Conservation (phyloP, 306 rosid species). For the Vachellia pachyceras region DNA sequence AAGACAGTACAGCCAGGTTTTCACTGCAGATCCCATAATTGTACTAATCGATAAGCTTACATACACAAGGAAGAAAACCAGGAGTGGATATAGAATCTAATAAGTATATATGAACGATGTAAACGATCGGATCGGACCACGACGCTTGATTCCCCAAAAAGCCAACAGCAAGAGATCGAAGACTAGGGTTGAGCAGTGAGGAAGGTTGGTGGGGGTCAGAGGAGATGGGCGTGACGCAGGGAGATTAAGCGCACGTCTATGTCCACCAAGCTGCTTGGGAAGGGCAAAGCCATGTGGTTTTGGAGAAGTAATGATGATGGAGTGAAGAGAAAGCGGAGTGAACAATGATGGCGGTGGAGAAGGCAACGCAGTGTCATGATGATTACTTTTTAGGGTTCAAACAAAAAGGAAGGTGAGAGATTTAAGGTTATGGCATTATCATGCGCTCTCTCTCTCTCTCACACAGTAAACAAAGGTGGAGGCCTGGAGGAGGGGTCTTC, state of each 20-base stretch:
- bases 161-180: too few relatives aligned
- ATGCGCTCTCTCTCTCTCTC: background rate
- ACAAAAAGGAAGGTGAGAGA: conserved; percentile 29
- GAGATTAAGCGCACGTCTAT: too few relatives aligned
- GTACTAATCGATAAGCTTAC: too few relatives aligned
- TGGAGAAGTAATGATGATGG: conserved; percentile 55
- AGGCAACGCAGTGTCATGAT: conserved; percentile 57
- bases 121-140: too few relatives aligned
- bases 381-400: conserved; percentile 58
- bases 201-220: conserved; percentile 1
- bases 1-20: too few relatives aligned
- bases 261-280: background rate
- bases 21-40: too few relatives aligned
- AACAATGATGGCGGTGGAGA: conserved; percentile 74
- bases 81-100: too few relatives aligned
- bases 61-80: too few relatives aligned
- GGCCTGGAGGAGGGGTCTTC: too few relatives aligned
- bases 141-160: too few relatives aligned
- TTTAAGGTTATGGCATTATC: background rate
- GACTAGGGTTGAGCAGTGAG: conserved; percentile 17
- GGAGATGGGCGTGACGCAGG: background rate
- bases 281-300: background rate
- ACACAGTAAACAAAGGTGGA: too few relatives aligned
- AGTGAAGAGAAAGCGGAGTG: conserved; percentile 50
- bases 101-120: too few relatives aligned